Evolutionary conservation across 192 early-diverging fungal species (phyloP).

Genomic region (Rhizoclosmatium sp.): DNA sequence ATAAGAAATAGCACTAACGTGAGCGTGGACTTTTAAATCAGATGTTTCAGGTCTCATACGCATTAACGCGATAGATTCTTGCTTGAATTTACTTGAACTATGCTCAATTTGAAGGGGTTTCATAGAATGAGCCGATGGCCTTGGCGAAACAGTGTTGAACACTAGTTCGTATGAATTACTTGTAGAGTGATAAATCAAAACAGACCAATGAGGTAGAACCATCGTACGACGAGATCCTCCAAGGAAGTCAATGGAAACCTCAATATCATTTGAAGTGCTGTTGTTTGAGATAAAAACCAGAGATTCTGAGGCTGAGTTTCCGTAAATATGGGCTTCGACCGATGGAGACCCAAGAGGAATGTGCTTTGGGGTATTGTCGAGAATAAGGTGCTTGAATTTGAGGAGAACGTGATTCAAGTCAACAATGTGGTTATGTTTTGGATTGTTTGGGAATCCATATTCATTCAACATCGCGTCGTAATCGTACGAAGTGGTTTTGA

Average conservation of each 20-base stretch:
- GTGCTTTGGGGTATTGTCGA: conserved; percentile 19
- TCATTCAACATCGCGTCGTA: conserved; percentile 61
- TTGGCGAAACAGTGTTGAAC: conserved; percentile 22
- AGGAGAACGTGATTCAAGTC: conserved; percentile 22
- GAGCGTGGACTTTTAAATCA: neutral
- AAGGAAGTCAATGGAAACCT: neutral
- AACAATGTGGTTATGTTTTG: conserved; percentile 44
- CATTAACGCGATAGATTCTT: neutral
- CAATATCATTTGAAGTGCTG: neutral
- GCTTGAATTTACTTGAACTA: neutral
- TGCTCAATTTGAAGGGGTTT: neutral
- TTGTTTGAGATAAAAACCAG: conserved; percentile 41
- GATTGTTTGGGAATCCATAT: conserved; percentile 43
- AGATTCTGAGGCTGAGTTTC: neutral
- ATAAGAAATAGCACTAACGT: conserved; percentile 2
- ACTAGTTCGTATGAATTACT: neutral
- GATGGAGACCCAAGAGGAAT: neutral
- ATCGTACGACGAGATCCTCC: neutral
- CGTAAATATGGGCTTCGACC: conserved; percentile 31
- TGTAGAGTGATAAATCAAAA: conserved; percentile 5
- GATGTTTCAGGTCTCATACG: conserved; percentile 9
- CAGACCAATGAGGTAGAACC: conserved; percentile 35
- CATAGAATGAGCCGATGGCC: neutral
- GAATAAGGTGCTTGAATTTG: conserved; percentile 28
- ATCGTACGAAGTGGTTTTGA: conserved; percentile 55